These are phyloP conservation scores for Wakefieldia striispora DNA, from an alignment of 768 basidiomycete genomes.

Conservation along the genomic window DNA sequence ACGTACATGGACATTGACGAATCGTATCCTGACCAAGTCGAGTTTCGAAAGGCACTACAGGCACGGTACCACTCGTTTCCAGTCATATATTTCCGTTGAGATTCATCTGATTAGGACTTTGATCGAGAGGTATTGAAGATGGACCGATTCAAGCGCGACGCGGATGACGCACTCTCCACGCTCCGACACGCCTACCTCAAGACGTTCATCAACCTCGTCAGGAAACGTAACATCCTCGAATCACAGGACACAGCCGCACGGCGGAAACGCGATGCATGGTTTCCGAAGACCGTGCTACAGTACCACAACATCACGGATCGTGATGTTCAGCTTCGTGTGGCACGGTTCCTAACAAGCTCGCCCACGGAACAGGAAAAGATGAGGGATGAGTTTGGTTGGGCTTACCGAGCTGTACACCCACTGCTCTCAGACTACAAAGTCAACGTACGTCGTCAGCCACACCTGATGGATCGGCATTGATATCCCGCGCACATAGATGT, in stretches of 20 bases:
- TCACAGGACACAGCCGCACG: conserved; percentile 21
- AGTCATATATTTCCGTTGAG: not conserved
- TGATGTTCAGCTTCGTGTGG: conserved; percentile 49
- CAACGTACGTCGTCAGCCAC: conserved; percentile 36
- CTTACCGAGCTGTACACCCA: conserved; percentile 45
- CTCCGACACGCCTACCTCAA: conserved; percentile 33
- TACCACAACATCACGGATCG: conserved; percentile 33
- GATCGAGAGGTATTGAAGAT: conserved; percentile 15
- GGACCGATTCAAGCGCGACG: conserved; percentile 21
- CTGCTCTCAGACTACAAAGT: conserved; percentile 39
- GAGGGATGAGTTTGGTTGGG: conserved; percentile 50
- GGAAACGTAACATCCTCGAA: conserved; percentile 9
- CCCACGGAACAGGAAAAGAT: conserved; percentile 42
- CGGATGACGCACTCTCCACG: conserved; percentile 29
- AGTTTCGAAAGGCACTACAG: conserved; percentile 24
- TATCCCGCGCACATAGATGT: conserved; percentile 3
- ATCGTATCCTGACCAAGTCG: conserved; percentile 22
- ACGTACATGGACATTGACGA: conserved; percentile 30
- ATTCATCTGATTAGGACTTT: conserved; percentile 13
- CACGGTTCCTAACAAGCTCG: conserved; percentile 37
- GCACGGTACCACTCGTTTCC: conserved; percentile 2
- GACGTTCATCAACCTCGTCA: conserved; percentile 18
- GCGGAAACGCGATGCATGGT: conserved; percentile 28
- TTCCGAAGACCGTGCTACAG: conserved; percentile 27
- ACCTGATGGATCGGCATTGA: not conserved